Evolutionary conservation across 2,329 filamentous ascomycete species (phyloP), one percentile per base, ranked within the genome.

Genomic region (Neoascochyta sp.): DNA sequence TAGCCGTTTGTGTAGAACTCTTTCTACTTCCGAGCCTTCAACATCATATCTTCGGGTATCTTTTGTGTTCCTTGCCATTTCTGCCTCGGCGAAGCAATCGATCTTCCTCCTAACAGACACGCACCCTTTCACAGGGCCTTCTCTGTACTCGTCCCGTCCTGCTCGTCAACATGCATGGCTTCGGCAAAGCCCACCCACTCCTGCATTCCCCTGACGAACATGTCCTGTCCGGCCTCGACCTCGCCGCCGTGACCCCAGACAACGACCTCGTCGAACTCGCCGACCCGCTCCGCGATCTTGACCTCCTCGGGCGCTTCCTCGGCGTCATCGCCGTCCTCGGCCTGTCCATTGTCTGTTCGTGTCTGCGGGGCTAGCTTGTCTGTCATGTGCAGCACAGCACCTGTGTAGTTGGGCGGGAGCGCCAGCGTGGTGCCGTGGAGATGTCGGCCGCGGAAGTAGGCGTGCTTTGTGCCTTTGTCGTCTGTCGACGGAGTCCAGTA

Each of bases 221-320:
- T 69, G 62, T 95, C 86, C 5, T 66, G 65, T 16, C 70, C 69
- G 1, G 71, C 70, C 37, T 82, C 78, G 5, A 79, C 79, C 27
- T 76, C 49, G 1, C 66, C 62, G 45, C 92, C 88, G 59, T 95
- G 88, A 0, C 76, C 81, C 89, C 89, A 96, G n/a, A 95, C 73
- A 3, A 86, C 65, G 28, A 95, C 60, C 32, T 83, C 71, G 5
- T 87, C 78, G 54, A 95, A 95, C 10, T 71, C 71, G 1, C 78
- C 80, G 12, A 80, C 69, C 23, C 77, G 68, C 28, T 83, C 73
- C 45, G 90, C 61, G 2, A 73, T 65, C 29, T 52, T 60, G 21
- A 58, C 46, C 11, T 62, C 55, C 5, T 51, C 46, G 3, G 39
- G 24, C 0, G 43, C 34, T 4, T 47, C 39, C 5, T 48, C 49